Percentiles rank a stretch among this genome's conserved stretches.
Evolutionary conservation across 2,329 filamentous ascomycete species (phyloP).

Genomic region (Sodiomyces alkalinus): DNA sequence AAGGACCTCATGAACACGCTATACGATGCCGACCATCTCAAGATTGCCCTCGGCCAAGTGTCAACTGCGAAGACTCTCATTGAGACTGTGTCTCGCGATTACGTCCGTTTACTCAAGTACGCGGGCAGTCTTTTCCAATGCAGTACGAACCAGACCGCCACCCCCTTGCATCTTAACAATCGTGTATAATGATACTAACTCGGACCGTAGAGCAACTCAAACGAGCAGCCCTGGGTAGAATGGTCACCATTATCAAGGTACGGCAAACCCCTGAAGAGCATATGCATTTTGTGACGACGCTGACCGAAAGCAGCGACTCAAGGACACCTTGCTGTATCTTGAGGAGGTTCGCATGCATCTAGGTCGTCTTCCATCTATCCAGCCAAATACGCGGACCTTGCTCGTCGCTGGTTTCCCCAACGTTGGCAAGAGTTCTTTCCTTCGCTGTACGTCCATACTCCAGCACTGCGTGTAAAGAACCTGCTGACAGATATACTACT

Average conservation of each 20-base stretch:
- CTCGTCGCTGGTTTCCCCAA: conserved; percentile 97
- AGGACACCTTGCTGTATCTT: conserved; percentile 6
- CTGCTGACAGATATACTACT: not conserved
- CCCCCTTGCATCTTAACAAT: too few species aligned
- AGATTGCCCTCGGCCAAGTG: conserved; percentile 88
- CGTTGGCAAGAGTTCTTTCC: conserved; percentile 91
- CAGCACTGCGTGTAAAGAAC: conserved; percentile 6
- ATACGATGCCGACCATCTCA: conserved; percentile 96
- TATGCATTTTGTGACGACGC: too few species aligned
- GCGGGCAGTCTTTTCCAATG: conserved; percentile 95
- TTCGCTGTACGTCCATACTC: conserved; percentile 49
- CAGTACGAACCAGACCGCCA: too few species aligned
- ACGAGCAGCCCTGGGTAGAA: conserved; percentile 85
- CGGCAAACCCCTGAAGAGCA: too few species aligned
- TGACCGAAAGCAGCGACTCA: too few species aligned
- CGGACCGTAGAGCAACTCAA: conserved; percentile 99
- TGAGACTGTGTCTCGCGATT: conserved; percentile 90
- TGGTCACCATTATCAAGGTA: conserved; percentile 95
- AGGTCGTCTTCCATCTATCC: conserved; percentile 93
- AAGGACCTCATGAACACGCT: conserved; percentile 77
- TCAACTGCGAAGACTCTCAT: conserved; percentile 94
- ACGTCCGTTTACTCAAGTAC: conserved; percentile 88
- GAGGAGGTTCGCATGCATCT: conserved; percentile 51
- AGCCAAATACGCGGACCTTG: conserved; percentile 90
- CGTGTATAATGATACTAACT: too few species aligned